phyloP scores from a whole-genome alignment of 345 rosid species.

The Brassica carinata region DNA sequence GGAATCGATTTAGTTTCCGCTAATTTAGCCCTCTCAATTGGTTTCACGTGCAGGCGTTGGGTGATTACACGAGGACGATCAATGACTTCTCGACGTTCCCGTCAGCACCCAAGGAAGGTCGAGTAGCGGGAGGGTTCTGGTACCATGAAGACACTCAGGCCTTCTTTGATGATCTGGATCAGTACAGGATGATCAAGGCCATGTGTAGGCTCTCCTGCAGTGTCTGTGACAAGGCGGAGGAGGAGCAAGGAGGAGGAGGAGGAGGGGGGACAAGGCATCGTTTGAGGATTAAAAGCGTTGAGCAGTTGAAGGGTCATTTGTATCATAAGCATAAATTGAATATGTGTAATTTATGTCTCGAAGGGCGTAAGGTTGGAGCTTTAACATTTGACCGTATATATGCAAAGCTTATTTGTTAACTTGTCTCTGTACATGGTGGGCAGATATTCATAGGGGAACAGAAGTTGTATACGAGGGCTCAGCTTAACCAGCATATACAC shows the following conservation, averaged over 20 bases:
- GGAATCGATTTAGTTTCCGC: neutral
- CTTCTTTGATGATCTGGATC: conserved; percentile 88
- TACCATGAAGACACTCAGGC: conserved; percentile 87
- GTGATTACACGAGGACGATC: conserved; percentile 87
- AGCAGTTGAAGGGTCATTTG: conserved; percentile 92
- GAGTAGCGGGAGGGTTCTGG: conserved; percentile 71
- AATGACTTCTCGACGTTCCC: conserved; percentile 84
- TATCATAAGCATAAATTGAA: conserved; percentile 74
- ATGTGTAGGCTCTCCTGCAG: conserved; percentile 96
- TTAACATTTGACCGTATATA: neutral
- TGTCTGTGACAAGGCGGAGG: conserved; percentile 73
- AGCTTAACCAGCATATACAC: conserved; percentile 77
- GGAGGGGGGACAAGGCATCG: conserved; percentile 58
- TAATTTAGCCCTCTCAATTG: neutral
- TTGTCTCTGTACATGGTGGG: neutral
- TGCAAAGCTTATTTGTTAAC: neutral
- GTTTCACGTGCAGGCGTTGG: conserved; percentile 67
- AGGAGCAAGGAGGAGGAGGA: conserved; percentile 42
- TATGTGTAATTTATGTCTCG: conserved; percentile 92
- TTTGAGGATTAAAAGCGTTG: conserved; percentile 70
- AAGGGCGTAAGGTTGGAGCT: conserved; percentile 83
- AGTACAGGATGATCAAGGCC: conserved; percentile 95
- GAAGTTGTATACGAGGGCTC: conserved; percentile 77
- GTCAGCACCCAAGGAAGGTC: conserved; percentile 79
- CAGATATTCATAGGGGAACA: conserved; percentile 96